These are phyloP conservation scores for Phaeosphaeria sp. DNA, from an alignment of 2,329 filamentous ascomycete species.

Conservation along the genomic window DNA sequence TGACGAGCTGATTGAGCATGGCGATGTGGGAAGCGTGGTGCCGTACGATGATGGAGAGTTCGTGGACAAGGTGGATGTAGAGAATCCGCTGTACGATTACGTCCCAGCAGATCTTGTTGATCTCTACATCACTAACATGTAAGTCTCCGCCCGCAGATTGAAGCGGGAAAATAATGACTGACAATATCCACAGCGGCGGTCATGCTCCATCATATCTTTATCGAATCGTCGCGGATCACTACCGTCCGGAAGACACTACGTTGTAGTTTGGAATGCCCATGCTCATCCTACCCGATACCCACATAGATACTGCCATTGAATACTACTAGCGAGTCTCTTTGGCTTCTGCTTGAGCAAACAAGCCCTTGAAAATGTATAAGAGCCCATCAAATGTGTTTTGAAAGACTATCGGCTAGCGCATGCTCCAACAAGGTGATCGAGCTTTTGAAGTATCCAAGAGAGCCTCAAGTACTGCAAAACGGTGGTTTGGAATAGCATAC, in stretches of 20 bases:
- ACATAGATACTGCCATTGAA: background rate
- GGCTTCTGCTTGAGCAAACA: background rate
- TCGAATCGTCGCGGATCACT: constrained; percentile 76
- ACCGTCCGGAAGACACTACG: constrained; percentile 74
- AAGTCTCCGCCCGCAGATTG: constrained; percentile 49
- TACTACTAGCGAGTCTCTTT: background rate
- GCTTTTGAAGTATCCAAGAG: no score
- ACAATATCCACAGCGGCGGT: constrained; percentile 59
- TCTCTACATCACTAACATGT: constrained; percentile 86
- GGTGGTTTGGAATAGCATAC: no score
- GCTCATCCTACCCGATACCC: background rate
- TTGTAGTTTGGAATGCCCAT: constrained; percentile 34
- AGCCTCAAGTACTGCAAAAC: no score
- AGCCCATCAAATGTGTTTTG: background rate
- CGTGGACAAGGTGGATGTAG: constrained; percentile 78
- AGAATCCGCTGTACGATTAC: constrained; percentile 82
- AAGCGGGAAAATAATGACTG: constrained; percentile 4
- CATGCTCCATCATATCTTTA: constrained; percentile 77
- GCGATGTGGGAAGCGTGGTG: constrained; percentile 77
- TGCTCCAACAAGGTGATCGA: no score
- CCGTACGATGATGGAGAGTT: constrained; percentile 80
- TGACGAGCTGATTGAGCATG: constrained; percentile 84
- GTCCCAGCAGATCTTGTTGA: constrained; percentile 78
- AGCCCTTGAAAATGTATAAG: background rate
- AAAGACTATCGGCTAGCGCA: no score